Base-by-base conservation (phyloP, 768 basidiomycete genomes). In the Collybia sordida region DNA sequence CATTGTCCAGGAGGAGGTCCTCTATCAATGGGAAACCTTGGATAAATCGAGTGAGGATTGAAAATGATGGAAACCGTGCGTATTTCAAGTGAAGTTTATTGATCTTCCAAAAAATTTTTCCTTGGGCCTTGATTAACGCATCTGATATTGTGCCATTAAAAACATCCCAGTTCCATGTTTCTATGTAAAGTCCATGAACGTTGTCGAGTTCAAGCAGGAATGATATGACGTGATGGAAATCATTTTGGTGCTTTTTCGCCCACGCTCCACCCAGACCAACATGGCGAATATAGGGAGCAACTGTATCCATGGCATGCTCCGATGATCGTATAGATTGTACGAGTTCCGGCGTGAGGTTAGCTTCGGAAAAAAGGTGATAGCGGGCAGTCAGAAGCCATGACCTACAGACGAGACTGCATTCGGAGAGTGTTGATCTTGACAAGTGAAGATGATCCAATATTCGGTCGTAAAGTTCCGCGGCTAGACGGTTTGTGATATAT, bases 31-130 rank as follows among this genome's bases (percentile, higher is more conserved):
- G 62, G 28, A 91, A 71, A 80, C 74, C 18, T 76, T 73, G 50
- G 67, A 77, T 21, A 62, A 69, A 24, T 75, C 82, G 23, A 78
- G 77, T 9, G 65, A 64, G 61, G 80, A 87, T 1, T 79, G 82
- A 61, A 36, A 69, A 67, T 12, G 70, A 67, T 39, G 66, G 54
- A 38, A 71, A 68, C 8, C 56, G 58, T 35, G 64, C 57, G 36
- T 57, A 64, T 41, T 55, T 56, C 27, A 72, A 59, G 46, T 59
- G 87, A 80, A 50, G 74, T 59, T 55, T 80, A 74, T 52, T 79
- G 71, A 53, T 69, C 72, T 56, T 83, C 73, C 19, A 81, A 79
- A 25, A 80, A 28, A 62, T 6, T n/a, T 35, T 51, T 34, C 59
- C 55, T 75, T 80, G 12, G 77, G 40, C 31, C 2, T 21, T 47